A percentile compares a stretch with the other conserved stretches of the same genome.
These are phyloP conservation scores for Nothopassalora personata DNA, from an alignment of 2,329 filamentous ascomycete genomes.

Conservation along the genomic window DNA sequence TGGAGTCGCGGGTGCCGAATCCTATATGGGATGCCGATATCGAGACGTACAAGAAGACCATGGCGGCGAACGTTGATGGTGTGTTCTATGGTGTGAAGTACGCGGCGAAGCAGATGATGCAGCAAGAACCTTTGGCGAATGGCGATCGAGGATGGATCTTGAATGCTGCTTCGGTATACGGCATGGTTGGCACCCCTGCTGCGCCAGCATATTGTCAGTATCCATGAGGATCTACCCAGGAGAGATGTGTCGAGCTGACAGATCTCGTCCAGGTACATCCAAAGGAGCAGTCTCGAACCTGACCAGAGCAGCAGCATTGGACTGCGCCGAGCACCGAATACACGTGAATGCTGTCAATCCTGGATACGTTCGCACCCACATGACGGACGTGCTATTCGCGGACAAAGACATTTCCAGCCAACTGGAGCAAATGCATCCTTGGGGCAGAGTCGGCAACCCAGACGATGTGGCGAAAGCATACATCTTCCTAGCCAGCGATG, in stretches of 20 bases:
- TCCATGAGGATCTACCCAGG: no score
- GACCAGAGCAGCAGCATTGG: conserved; percentile 17
- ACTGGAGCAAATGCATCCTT: conserved; percentile 13
- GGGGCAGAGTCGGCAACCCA: conserved; percentile 13
- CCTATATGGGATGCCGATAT: conserved; percentile 46
- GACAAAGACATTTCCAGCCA: not conserved
- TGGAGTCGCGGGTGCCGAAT: conserved; percentile 27
- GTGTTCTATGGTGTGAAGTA: conserved; percentile 44
- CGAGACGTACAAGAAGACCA: conserved; percentile 41
- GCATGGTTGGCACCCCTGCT: conserved; percentile 32
- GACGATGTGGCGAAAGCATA: conserved; percentile 21
- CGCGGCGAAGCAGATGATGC: conserved; percentile 46
- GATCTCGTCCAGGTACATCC: conserved; percentile 13
- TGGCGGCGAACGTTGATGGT: conserved; percentile 35
- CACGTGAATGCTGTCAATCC: conserved; percentile 20
- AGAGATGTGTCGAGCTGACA: not conserved
- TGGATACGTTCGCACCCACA: conserved; percentile 14
- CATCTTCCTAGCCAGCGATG: conserved; percentile 21
- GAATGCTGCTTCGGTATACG: conserved; percentile 44
- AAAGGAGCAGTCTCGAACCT: conserved; percentile 21
- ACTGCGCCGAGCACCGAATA: conserved; percentile 16
- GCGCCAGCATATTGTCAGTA: conserved; percentile 12
- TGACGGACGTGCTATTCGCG: conserved; percentile 17
- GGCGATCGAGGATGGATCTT: conserved; percentile 48
- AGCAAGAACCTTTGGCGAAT: conserved; percentile 37